phyloP scores from a whole-genome alignment of 2,329 filamentous ascomycete species.

The Cladosporium halotolerans region DNA sequence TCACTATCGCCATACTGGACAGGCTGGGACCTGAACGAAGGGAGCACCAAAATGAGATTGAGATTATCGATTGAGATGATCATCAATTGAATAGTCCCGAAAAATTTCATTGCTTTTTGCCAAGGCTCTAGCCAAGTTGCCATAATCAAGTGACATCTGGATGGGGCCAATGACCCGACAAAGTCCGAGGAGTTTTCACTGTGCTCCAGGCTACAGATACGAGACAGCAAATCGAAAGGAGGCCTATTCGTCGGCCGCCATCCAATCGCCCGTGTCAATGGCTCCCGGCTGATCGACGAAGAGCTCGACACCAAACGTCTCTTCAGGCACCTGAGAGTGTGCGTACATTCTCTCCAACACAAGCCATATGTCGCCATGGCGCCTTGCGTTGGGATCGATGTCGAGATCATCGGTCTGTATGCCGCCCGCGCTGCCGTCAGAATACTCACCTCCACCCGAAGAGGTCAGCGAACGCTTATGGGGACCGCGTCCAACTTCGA shows the following conservation, averaged over 20 bases:
- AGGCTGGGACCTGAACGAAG: no score
- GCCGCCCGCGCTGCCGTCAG: constrained; percentile 56
- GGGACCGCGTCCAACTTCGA: constrained; percentile 68
- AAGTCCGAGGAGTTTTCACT: no score
- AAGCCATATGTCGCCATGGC: constrained; percentile 62
- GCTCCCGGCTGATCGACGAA: constrained; percentile 41
- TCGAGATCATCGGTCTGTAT: constrained; percentile 69
- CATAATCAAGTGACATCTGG: neutral
- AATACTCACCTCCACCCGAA: constrained; percentile 68
- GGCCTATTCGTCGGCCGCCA: constrained; percentile 34
- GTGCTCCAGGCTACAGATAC: no score
- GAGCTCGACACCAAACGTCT: constrained; percentile 47
- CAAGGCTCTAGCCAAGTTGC: constrained; percentile 5
- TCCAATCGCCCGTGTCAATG: constrained; percentile 41
- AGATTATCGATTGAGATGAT: no score
- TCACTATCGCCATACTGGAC: no score
- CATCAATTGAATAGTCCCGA: neutral
- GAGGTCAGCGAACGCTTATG: constrained; percentile 58
- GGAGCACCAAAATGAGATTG: no score
- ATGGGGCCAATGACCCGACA: neutral
- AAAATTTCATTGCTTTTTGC: neutral
- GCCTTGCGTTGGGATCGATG: constrained; percentile 57
- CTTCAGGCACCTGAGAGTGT: constrained; percentile 39
- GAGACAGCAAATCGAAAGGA: no score
- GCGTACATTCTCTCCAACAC: constrained; percentile 75